Evolutionary conservation across 371 early-diverging fungal genomes (phyloP).

Genomic region (Catenaria anguillulae): DNA sequence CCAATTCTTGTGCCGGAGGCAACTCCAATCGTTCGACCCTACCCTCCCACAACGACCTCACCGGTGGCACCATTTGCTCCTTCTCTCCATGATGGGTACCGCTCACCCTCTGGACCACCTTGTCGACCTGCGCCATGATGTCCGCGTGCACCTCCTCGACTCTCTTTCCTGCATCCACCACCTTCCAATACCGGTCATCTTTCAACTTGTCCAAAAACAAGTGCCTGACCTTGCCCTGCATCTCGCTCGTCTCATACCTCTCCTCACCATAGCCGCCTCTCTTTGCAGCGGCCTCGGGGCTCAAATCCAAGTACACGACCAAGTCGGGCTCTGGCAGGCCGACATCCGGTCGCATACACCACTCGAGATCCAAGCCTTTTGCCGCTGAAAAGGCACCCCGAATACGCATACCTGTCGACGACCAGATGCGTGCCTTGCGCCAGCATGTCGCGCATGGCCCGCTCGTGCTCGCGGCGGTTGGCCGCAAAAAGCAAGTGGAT

Average conservation of each 20-base stretch:
- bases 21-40: too few species aligned
- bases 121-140: too few species aligned
- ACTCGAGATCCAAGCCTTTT: slow-evolving; percentile 69
- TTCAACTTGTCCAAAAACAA: slow-evolving; percentile 41
- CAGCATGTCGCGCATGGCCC: slow-evolving; percentile 32
- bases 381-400: slow-evolving; percentile 92
- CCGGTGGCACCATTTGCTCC: too few species aligned
- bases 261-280: slow-evolving; percentile 90
- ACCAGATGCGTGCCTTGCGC: slow-evolving; percentile 56
- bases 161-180: background rate
- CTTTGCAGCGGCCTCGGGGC: slow-evolving; percentile 50
- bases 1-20: too few species aligned
- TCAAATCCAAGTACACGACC: slow-evolving; percentile 81
- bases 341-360: slow-evolving; percentile 80
- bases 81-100: too few species aligned
- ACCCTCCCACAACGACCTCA: too few species aligned
- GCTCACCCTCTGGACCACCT: too few species aligned
- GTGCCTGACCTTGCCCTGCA: slow-evolving; percentile 60
- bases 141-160: background rate
- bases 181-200: slow-evolving; percentile 26
- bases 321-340: slow-evolving; percentile 79
- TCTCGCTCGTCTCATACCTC: slow-evolving; percentile 78
- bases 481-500: slow-evolving; percentile 93
- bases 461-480: slow-evolving; percentile 61
- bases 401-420: slow-evolving; percentile 95